These are phyloP conservation scores for Rhododendron mucronatum DNA, from an alignment of 148 eudicot genomes.

Conservation along the genomic window DNA sequence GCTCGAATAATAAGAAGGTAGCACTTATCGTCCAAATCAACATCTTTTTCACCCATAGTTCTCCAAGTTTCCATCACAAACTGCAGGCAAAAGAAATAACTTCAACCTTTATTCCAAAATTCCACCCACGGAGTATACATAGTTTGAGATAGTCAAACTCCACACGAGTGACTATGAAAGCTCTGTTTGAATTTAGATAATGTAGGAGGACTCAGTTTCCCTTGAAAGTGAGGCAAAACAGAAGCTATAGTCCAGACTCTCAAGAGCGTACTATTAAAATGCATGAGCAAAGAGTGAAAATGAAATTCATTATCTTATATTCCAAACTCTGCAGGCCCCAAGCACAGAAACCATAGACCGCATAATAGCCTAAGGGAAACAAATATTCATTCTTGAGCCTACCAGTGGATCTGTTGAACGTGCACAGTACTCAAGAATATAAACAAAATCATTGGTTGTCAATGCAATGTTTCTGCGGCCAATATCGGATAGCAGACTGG, in stretches of 20 bases:
- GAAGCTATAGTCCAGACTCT: not conserved
- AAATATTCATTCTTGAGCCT: constrained; percentile 12
- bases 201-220: not conserved
- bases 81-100: constrained; percentile 35
- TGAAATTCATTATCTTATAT: not conserved
- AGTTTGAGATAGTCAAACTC: not conserved
- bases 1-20: constrained; percentile 50
- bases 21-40: constrained; percentile 42
- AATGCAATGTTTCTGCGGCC: constrained; percentile 20
- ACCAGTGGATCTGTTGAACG: constrained; percentile 77
- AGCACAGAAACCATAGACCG: not conserved
- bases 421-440: constrained; percentile 67
- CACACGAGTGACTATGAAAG: not conserved
- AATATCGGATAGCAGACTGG: constrained; percentile 47
- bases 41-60: constrained; percentile 50
- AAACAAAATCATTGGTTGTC: constrained; percentile 40
- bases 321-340: not conserved
- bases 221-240: not conserved
- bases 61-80: constrained; percentile 85
- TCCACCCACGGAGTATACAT: constrained; percentile 1
- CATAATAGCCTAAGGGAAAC: not conserved
- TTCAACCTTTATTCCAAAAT: constrained; percentile 7
- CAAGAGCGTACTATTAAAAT: not conserved
- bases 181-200: not conserved
- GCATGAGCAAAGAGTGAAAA: not conserved